Conservation (phyloP, 768 basidiomycete genomes). For the Tricholoma terreum region DNA sequence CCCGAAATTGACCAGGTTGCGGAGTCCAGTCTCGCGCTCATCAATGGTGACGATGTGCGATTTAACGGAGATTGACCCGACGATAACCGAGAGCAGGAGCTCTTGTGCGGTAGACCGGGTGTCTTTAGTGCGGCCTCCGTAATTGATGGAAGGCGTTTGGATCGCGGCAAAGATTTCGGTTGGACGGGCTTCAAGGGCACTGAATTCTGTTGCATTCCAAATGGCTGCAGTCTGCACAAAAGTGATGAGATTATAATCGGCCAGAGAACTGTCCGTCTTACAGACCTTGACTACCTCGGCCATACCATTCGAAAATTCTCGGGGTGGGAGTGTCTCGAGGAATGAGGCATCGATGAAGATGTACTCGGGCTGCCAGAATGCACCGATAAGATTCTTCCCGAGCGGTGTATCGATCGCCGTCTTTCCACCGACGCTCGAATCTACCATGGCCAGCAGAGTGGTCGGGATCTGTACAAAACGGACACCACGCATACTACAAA, state of each 20-base stretch:
- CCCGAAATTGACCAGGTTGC: slow-evolving; percentile 98
- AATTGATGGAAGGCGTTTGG: slow-evolving; percentile 59
- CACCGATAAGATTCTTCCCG: slow-evolving; percentile 97
- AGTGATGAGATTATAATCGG: slow-evolving; percentile 1
- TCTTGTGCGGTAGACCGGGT: slow-evolving; percentile 76
- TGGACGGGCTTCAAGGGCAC: slow-evolving; percentile 80
- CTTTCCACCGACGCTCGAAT: slow-evolving; percentile 96
- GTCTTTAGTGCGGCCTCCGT: slow-evolving; percentile 51
- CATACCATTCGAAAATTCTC: slow-evolving; percentile 99
- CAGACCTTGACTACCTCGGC: slow-evolving; percentile 95
- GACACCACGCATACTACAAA: slow-evolving; percentile 88
- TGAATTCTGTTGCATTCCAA: slow-evolving; percentile 91
- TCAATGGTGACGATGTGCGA: slow-evolving; percentile 96
- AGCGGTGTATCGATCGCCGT: slow-evolving; percentile 99
- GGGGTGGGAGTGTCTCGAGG: slow-evolving; percentile 84
- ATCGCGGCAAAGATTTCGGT: slow-evolving; percentile 86
- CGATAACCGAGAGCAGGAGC: slow-evolving; percentile 86
- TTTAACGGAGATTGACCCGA: slow-evolving; percentile 92
- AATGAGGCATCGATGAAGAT: slow-evolving; percentile 98
- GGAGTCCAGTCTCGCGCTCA: slow-evolving; percentile 93
- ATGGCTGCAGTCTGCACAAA: slow-evolving; percentile 93
- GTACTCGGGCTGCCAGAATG: slow-evolving; percentile 97
- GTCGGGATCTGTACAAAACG: slow-evolving; percentile 96
- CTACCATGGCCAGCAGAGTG: slow-evolving; percentile 96
- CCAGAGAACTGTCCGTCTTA: slow-evolving; percentile 1